A percentile compares a stretch with the other conserved stretches of the same genome.
phyloP scores from a whole-genome alignment of 345 rosid genomes.

The Gossypium turneri region DNA sequence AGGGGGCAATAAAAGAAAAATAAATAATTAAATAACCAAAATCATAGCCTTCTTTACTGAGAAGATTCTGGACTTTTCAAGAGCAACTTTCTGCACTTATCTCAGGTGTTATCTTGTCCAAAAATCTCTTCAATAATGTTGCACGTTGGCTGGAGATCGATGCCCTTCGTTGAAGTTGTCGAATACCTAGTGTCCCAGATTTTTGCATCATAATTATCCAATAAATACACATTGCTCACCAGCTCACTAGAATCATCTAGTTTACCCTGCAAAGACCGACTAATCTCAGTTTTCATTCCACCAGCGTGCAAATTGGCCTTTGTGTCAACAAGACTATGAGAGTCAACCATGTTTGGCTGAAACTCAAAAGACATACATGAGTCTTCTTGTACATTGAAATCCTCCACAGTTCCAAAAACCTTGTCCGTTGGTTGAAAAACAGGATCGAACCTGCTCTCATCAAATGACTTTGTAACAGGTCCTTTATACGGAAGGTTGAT shows the following conservation, averaged over 20 bases:
- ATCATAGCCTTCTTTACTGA: not conserved
- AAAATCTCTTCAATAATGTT: slow-evolving; percentile 62
- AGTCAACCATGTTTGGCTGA: slow-evolving; percentile 21
- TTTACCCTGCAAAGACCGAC: slow-evolving; percentile 10
- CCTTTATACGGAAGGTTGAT: slow-evolving; percentile 21
- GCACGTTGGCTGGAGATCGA: slow-evolving; percentile 47
- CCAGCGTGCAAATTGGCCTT: not conserved
- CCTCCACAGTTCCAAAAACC: slow-evolving; percentile 9
- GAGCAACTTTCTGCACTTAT: not conserved
- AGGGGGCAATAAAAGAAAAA: too few species aligned
- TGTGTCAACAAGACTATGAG: slow-evolving; percentile 9
- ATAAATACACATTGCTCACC: slow-evolving; percentile 32
- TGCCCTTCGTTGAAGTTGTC: slow-evolving; percentile 31
- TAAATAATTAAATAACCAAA: not conserved
- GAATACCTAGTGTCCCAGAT: slow-evolving; percentile 37
- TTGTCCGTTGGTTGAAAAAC: slow-evolving; percentile 11
- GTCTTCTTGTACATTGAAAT: slow-evolving; percentile 28
- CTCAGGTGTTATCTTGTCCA: slow-evolving; percentile 37
- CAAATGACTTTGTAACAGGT: slow-evolving; percentile 6
- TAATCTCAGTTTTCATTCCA: not conserved
- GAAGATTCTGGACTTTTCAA: not conserved
- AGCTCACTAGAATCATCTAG: slow-evolving; percentile 32
- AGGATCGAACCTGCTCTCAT: slow-evolving; percentile 3
- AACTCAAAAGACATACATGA: slow-evolving; percentile 36
- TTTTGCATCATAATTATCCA: slow-evolving; percentile 42